These are phyloP conservation scores for Coniochaeta hoffmannii DNA, from an alignment of 2,329 filamentous ascomycete genomes.

Conservation along the genomic window DNA sequence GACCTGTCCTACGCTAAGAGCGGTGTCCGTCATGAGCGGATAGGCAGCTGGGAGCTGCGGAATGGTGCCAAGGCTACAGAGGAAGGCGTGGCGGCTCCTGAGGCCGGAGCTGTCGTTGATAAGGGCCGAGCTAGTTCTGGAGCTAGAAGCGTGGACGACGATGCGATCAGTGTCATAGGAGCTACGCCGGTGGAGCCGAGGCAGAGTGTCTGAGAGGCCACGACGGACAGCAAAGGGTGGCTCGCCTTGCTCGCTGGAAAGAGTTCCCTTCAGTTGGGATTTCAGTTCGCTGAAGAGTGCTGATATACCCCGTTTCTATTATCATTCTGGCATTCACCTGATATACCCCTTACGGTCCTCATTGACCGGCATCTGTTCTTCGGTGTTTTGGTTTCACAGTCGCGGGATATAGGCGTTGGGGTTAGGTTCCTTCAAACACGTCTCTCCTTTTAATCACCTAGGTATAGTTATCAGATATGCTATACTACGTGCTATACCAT, in stretches of 20 bases:
- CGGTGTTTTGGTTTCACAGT: background rate
- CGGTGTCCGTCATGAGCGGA: constrained; percentile 34
- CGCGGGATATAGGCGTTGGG: background rate
- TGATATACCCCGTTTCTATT: background rate
- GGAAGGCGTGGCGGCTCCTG: background rate
- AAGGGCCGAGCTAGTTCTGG: constrained; percentile 9
- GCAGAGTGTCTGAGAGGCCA: constrained; percentile 32
- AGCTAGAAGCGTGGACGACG: constrained; percentile 19
- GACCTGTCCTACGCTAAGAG: constrained; percentile 32
- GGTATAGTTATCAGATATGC: background rate
- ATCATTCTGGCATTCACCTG: constrained; percentile 1
- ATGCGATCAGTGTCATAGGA: constrained; percentile 27
- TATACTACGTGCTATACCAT: too few relatives aligned
- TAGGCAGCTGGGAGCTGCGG: constrained; percentile 43
- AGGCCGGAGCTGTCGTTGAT: constrained; percentile 13
- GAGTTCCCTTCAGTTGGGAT: background rate
- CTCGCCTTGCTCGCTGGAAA: background rate
- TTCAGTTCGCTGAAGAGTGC: background rate
- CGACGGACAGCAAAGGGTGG: too few relatives aligned
- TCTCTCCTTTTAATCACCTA: background rate
- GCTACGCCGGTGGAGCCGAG: constrained; percentile 28
- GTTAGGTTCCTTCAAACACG: background rate
- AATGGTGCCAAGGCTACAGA: constrained; percentile 10
- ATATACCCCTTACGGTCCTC: background rate
- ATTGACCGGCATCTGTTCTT: background rate